These are phyloP conservation scores for Calycina herbarum DNA, from an alignment of 2,329 filamentous ascomycete species.

Conservation along the genomic window DNA sequence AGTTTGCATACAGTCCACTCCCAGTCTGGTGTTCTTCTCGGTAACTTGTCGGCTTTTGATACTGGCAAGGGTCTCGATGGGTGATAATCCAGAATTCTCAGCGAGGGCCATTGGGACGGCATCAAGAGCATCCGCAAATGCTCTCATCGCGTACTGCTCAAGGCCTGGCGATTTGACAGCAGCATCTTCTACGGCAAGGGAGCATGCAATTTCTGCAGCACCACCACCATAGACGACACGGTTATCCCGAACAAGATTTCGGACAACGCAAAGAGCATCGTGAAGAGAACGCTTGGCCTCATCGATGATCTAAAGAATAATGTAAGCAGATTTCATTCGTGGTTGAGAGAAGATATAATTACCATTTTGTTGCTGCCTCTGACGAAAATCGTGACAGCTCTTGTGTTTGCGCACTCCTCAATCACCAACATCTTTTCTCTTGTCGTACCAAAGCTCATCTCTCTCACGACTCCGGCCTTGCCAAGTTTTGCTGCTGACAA, in stretches of 20 bases:
- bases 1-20: conserved; percentile 96
- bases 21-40: conserved; percentile 74
- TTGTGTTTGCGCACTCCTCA: conserved; percentile 97
- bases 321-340: conserved; percentile 27
- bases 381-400: conserved; percentile 94
- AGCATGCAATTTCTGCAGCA: conserved; percentile 96
- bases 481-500: conserved; percentile 89
- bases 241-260: conserved; percentile 94
- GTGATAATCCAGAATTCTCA: conserved; percentile 94
- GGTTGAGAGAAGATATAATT: conserved; percentile 37
- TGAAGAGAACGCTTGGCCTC: conserved; percentile 97
- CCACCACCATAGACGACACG: conserved; percentile 97
- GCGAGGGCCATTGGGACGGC: conserved; percentile 92
- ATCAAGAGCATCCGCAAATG: conserved; percentile 93
- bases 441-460: conserved; percentile 96
- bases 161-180: conserved; percentile 94
- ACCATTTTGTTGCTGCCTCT: conserved; percentile 99
- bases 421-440: conserved; percentile 99
- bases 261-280: conserved; percentile 94
- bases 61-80: conserved; percentile 90
- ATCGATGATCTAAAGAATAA: conserved; percentile 77
- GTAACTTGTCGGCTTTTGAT: conserved; percentile 97
- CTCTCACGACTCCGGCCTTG: conserved; percentile 81
- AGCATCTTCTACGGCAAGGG: conserved; percentile 90
- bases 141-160: conserved; percentile 98